Percentiles rank a stretch among this genome's conserved stretches.
phyloP scores from a whole-genome alignment of 805 yeast species.

The Kuraishia floccosa region DNA sequence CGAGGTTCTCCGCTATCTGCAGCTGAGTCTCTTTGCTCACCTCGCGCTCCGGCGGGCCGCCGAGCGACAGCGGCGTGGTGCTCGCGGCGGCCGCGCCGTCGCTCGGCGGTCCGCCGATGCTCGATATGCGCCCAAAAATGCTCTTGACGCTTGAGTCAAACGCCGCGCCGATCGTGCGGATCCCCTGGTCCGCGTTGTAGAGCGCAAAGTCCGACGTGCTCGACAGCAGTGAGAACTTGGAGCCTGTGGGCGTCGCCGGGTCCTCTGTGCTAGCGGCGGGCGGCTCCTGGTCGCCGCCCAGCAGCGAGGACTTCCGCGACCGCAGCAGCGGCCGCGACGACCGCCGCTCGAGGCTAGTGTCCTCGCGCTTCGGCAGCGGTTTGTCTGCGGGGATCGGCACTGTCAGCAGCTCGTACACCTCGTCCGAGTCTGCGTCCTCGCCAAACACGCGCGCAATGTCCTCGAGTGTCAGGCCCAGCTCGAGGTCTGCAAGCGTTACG shows the following conservation, averaged over 20 bases:
- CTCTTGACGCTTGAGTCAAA: constrained; percentile 20
- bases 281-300: background rate
- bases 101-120: background rate
- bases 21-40: constrained; percentile 1
- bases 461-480: constrained; percentile 9
- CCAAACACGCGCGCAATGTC: constrained; percentile 4
- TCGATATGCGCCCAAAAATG: constrained; percentile 18
- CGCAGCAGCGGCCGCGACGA: background rate
- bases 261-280: background rate
- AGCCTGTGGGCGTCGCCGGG: background rate
- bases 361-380: no score
- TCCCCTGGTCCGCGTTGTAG: constrained; percentile 23
- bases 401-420: background rate
- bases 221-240: constrained; percentile 1
- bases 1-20: constrained; percentile 17
- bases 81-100: background rate
- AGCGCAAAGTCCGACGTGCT: constrained; percentile 11
- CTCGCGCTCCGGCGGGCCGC: constrained; percentile 1
- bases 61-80: background rate
- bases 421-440: constrained; percentile 1
- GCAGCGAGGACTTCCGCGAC: background rate
- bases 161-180: constrained; percentile 19
- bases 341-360: background rate
- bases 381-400: constrained; percentile 2
- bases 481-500: constrained; percentile 18